Conservation (phyloP, 148 eudicot genomes). For the Camellia sinensis region DNA sequence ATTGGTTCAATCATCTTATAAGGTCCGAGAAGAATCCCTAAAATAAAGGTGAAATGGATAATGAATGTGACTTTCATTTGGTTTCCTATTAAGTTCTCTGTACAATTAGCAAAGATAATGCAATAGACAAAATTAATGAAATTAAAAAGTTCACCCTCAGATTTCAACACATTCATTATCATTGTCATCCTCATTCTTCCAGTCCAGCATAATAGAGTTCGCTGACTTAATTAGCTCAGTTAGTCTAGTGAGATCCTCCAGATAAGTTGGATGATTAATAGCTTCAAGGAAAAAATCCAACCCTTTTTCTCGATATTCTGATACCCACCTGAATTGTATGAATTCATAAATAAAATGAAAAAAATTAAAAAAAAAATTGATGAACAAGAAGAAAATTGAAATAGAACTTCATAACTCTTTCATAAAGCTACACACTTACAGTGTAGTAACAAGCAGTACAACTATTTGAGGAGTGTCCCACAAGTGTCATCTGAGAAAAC, state of each 20-base stretch:
- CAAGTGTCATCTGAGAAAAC: conserved; percentile 93
- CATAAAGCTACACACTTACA: conserved; percentile 42
- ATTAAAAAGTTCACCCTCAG: conserved; percentile 9
- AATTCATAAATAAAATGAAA: background rate
- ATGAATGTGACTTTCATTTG: no score
- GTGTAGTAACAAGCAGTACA: conserved; percentile 85
- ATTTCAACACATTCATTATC: conserved; percentile 54
- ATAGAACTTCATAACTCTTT: no score
- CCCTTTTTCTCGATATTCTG: conserved; percentile 63
- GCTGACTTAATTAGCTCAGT: conserved; percentile 81
- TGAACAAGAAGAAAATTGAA: background rate
- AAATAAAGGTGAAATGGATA: no score
- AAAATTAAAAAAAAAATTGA: background rate
- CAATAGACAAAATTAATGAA: no score
- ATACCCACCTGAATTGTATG: conserved; percentile 59
- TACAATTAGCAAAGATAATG: no score
- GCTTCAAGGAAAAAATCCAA: conserved; percentile 80
- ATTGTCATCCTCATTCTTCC: conserved; percentile 61
- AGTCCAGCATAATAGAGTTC: conserved; percentile 54
- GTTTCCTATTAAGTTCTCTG: no score
- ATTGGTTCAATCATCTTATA: no score
- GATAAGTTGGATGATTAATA: conserved; percentile 86
- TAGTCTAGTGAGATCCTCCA: conserved; percentile 90
- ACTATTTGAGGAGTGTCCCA: conserved; percentile 79
- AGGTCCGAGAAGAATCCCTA: no score